Evolutionary conservation across 1,284 basidiomycete genomes (phyloP).

Genomic region (Earliella scabrosa): DNA sequence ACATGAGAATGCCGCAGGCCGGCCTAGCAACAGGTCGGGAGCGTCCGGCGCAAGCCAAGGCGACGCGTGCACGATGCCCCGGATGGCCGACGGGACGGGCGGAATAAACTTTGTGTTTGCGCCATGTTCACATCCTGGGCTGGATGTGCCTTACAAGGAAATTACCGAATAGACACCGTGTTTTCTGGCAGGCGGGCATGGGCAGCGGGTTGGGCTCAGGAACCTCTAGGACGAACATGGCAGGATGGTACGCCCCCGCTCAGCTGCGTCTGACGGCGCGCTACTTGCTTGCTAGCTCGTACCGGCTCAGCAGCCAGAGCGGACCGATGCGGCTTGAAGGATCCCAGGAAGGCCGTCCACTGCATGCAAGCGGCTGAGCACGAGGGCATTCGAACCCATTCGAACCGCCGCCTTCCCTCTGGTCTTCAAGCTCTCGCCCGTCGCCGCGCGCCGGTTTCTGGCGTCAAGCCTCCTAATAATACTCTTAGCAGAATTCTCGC

Average conservation of each 20-base stretch:
- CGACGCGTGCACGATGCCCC: conserved; percentile 5
- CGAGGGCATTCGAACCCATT: background rate
- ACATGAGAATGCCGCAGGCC: conserved; percentile 7
- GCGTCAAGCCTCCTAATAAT: conserved; percentile 4
- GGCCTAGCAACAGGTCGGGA: conserved; percentile 11
- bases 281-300: background rate
- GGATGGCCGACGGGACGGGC: conserved; percentile 15
- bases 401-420: too few species aligned
- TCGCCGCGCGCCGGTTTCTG: background rate
- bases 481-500: background rate
- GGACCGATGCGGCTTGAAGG: background rate
- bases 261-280: background rate
- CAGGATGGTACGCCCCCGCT: background rate
- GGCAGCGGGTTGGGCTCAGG: conserved; percentile 2
- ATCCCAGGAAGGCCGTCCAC: background rate
- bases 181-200: background rate
- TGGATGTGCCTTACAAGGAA: conserved; percentile 9
- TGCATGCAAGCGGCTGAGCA: too few species aligned
- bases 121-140: background rate
- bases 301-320: background rate
- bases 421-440: background rate
- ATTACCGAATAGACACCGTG: conserved; percentile 10
- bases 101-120: conserved; percentile 11
- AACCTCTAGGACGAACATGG: conserved; percentile 11
- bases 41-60: background rate